These are phyloP conservation scores for Tuber microsphaerosporum DNA, from an alignment of 495 filamentous ascomycete genomes.

Conservation along the genomic window DNA sequence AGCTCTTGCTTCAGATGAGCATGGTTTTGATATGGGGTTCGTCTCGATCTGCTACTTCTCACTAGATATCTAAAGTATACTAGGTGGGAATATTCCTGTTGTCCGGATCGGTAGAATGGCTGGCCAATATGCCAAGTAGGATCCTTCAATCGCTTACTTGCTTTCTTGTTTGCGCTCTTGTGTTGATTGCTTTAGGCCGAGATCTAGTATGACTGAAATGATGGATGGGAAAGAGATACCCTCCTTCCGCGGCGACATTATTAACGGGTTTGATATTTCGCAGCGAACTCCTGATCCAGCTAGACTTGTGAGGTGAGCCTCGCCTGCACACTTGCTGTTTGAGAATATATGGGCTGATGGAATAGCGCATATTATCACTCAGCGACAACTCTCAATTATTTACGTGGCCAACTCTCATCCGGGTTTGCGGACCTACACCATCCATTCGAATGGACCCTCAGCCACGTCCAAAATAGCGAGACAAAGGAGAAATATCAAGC, in stretches of 20 bases:
- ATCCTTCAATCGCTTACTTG: constrained; percentile 27
- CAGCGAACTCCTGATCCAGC: constrained; percentile 72
- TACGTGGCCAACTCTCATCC: constrained; percentile 72
- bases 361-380: constrained; percentile 86
- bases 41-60: neutral
- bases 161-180: neutral
- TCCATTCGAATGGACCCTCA: constrained; percentile 88
- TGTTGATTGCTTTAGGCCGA: constrained; percentile 49
- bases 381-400: constrained; percentile 83
- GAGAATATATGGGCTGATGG: neutral
- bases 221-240: constrained; percentile 73
- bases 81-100: constrained; percentile 75
- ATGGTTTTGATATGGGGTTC: constrained; percentile 79
- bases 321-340: neutral
- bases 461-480: constrained; percentile 77
- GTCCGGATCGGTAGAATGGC: constrained; percentile 94
- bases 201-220: constrained; percentile 78
- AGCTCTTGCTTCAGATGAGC: constrained; percentile 92
- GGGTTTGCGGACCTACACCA: constrained; percentile 90
- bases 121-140: constrained; percentile 81
- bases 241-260: constrained; percentile 87
- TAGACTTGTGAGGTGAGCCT: constrained; percentile 60
- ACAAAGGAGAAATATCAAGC: constrained; percentile 76
- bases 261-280: constrained; percentile 73
- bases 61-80: constrained; percentile 18